Evolutionary conservation across 106 monocot genomes (phyloP).

Genomic region (Apostasia shenzhenica): DNA sequence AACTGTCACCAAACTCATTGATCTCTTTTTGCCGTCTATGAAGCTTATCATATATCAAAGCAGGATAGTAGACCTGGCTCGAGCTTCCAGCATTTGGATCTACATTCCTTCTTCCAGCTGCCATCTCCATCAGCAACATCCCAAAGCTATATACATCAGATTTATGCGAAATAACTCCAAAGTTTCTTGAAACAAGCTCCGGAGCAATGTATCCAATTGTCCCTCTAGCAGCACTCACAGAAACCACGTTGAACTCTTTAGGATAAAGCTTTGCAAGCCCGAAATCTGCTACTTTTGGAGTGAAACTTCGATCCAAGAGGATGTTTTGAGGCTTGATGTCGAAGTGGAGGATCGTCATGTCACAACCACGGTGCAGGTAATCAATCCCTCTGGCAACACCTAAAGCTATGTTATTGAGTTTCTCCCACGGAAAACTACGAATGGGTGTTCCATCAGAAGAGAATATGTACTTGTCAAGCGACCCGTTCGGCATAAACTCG

Average conservation of each 20-base stretch:
- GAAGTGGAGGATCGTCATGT: constrained; percentile 20
- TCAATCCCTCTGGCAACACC: constrained; percentile 16
- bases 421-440: constrained; percentile 5
- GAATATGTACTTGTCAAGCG: constrained; percentile 36
- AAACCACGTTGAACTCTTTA: constrained; percentile 5
- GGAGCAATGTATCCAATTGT: constrained; percentile 24
- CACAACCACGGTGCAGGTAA: constrained; percentile 22
- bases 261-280: constrained; percentile 20
- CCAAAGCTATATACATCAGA: constrained; percentile 15
- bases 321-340: constrained; percentile 31
- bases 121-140: constrained; percentile 20
- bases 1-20: not conserved
- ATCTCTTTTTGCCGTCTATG: no score
- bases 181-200: constrained; percentile 14
- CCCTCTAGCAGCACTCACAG: constrained; percentile 12
- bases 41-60: constrained; percentile 16
- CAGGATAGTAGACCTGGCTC: constrained; percentile 15
- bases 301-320: constrained; percentile 12
- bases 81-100: not conserved
- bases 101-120: constrained; percentile 11
- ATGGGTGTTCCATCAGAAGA: not conserved
- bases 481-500: constrained; percentile 44
- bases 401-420: constrained; percentile 8
- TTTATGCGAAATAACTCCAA: constrained; percentile 15
- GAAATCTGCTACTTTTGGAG: constrained; percentile 20